Evolutionary conservation across 768 basidiomycete genomes (phyloP).

Genomic region (Mycena belliarum): DNA sequence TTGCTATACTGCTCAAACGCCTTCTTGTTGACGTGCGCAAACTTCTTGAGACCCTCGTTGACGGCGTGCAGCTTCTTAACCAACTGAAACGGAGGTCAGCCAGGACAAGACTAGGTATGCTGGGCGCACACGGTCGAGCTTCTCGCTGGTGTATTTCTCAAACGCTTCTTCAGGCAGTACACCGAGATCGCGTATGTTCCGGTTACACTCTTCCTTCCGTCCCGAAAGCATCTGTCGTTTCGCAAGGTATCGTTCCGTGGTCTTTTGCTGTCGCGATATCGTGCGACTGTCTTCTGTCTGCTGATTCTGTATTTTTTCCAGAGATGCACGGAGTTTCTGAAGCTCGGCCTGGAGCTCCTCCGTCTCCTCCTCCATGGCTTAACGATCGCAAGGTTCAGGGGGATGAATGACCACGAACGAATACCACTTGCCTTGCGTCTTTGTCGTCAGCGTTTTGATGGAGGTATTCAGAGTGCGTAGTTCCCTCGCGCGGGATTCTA

Average conservation of each 20-base stretch:
- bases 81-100: slow-evolving; percentile 51
- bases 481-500: slow-evolving; percentile 71
- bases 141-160: slow-evolving; percentile 87
- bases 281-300: slow-evolving; percentile 86
- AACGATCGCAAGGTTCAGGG: background rate
- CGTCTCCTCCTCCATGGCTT: slow-evolving; percentile 74
- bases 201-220: slow-evolving; percentile 92
- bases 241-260: slow-evolving; percentile 89
- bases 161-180: slow-evolving; percentile 97
- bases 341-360: slow-evolving; percentile 62
- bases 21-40: slow-evolving; percentile 98
- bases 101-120: background rate
- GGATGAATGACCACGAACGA: background rate
- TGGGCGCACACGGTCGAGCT: slow-evolving; percentile 76
- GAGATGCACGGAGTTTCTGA: slow-evolving; percentile 60
- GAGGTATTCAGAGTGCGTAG: slow-evolving; percentile 64
- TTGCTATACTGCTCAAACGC: slow-evolving; percentile 98
- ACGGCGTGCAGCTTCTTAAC: slow-evolving; percentile 90
- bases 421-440: slow-evolving; percentile 52
- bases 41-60: slow-evolving; percentile 93
- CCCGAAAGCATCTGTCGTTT: slow-evolving; percentile 84
- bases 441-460: slow-evolving; percentile 64
- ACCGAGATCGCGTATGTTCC: slow-evolving; percentile 94
- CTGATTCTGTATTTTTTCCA: slow-evolving; percentile 79
- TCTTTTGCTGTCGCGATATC: slow-evolving; percentile 92